Evolutionary conservation across 2,329 filamentous ascomycete genomes (phyloP).

Genomic region (Stachybotrys chartarum): DNA sequence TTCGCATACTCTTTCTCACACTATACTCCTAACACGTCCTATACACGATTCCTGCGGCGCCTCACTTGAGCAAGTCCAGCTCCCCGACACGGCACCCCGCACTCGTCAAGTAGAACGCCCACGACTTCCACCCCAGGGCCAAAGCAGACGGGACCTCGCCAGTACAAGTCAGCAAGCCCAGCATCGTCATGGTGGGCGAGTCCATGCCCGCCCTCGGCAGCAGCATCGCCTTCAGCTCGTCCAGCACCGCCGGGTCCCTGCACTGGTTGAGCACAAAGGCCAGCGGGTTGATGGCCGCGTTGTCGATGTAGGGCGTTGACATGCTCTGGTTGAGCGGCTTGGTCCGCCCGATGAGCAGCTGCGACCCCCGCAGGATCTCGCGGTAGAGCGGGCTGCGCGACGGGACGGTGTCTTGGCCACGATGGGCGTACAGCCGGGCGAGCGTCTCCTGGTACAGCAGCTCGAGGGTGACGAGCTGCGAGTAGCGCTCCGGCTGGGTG

Average conservation of each 20-base stretch:
- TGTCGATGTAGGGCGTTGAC: constrained; percentile 5
- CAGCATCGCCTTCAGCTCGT: constrained; percentile 6
- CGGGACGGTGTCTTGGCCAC: constrained; percentile 4
- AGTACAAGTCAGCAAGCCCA: constrained; percentile 7
- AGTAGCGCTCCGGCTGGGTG: constrained; percentile 5
- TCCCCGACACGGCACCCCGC: not conserved
- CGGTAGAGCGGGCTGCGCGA: constrained; percentile 9
- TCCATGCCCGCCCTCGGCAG: constrained; percentile 7
- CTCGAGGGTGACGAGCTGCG: constrained; percentile 11
- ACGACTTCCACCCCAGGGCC: not conserved
- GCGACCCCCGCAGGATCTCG: constrained; percentile 10
- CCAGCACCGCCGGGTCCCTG: constrained; percentile 6
- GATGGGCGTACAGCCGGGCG: constrained; percentile 4
- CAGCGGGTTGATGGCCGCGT: constrained; percentile 1
- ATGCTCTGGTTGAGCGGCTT: not conserved
- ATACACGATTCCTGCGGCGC: too few species aligned
- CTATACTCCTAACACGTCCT: too few species aligned
- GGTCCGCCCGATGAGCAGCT: constrained; percentile 2
- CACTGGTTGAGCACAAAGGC: constrained; percentile 12
- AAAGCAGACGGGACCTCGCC: not conserved
- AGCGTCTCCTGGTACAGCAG: constrained; percentile 11
- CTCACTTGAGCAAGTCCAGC: not conserved
- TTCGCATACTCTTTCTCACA: too few species aligned
- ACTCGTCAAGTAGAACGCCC: not conserved
- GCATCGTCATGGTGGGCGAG: constrained; percentile 1